These are phyloP conservation scores for Lodderomyces pseudojiufengensis DNA, from an alignment of 1,139 yeast species.

Conservation along the genomic window DNA sequence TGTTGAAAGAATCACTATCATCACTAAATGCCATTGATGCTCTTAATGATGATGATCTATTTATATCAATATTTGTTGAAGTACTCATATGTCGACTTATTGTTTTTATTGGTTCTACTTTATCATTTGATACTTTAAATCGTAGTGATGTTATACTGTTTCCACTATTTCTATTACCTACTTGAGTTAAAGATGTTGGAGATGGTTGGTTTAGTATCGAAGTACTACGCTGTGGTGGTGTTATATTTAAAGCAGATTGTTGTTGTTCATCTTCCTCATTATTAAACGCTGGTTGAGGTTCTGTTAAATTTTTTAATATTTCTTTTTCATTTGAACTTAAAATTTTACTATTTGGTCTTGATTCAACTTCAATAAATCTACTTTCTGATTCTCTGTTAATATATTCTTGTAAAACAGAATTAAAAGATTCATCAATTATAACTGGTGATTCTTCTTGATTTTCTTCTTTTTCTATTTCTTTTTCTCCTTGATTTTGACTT, in stretches of 20 bases:
- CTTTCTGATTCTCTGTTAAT: slow-evolving; percentile 14
- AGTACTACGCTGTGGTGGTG: slow-evolving; percentile 4
- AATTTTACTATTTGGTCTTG: slow-evolving; percentile 8
- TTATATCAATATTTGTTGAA: slow-evolving; percentile 7
- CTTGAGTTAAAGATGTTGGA: slow-evolving; percentile 6
- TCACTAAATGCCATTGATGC: slow-evolving; percentile 11
- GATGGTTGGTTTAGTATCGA: slow-evolving; percentile 1
- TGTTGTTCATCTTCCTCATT: too few species aligned
- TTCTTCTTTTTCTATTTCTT: neutral
- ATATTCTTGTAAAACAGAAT: slow-evolving; percentile 33
- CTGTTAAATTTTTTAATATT: slow-evolving; percentile 2
- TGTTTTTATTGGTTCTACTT: slow-evolving; percentile 9
- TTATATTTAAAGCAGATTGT: too few species aligned
- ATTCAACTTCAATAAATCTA: slow-evolving; percentile 23
- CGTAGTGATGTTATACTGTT: slow-evolving; percentile 6
- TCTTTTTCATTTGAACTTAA: slow-evolving; percentile 6
- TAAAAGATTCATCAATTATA: slow-evolving; percentile 26
- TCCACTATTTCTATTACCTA: slow-evolving; percentile 7
- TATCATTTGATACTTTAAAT: slow-evolving; percentile 7
- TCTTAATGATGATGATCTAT: slow-evolving; percentile 10
- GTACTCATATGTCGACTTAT: slow-evolving; percentile 7
- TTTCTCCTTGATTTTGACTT: neutral
- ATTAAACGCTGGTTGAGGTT: too few species aligned
- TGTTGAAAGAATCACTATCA: slow-evolving; percentile 18
- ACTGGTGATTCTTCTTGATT: neutral